A percentile compares a stretch with the other conserved stretches of the same genome.
Conservation (phyloP, 2,329 filamentous ascomycete genomes). For the Aureobasidium uvarum region DNA sequence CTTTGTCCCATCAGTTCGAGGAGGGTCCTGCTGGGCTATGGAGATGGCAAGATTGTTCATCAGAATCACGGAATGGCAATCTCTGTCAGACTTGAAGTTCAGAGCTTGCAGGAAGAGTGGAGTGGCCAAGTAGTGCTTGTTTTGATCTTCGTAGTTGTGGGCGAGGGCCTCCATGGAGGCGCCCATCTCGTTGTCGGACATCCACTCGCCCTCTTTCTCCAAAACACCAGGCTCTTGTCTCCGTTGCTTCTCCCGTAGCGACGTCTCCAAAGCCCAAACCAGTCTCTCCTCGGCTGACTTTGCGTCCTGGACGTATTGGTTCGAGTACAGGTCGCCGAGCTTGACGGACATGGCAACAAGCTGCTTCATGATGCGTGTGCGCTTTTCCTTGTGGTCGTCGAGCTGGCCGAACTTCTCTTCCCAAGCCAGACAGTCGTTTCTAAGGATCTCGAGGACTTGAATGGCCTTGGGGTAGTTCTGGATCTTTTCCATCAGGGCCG, state of each 20-base stretch:
- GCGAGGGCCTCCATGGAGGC: constrained; percentile 63
- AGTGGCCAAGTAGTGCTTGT: constrained; percentile 75
- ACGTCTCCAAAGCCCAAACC: constrained; percentile 77
- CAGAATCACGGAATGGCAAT: constrained; percentile 76
- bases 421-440: constrained; percentile 62
- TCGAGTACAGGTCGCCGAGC: constrained; percentile 77
- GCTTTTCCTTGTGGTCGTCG: constrained; percentile 51
- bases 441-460: constrained; percentile 74
- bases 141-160: constrained; percentile 69
- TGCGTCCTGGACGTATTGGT: constrained; percentile 69
- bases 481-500: constrained; percentile 75
- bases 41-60: constrained; percentile 82
- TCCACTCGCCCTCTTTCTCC: constrained; percentile 68
- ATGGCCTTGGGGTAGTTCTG: constrained; percentile 68
- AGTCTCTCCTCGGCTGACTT: constrained; percentile 73
- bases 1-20: constrained; percentile 33
- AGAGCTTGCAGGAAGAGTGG: constrained; percentile 86
- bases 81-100: constrained; percentile 60
- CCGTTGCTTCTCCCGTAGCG: constrained; percentile 69
- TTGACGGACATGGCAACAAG: constrained; percentile 76
- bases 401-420: constrained; percentile 47
- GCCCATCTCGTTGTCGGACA: constrained; percentile 69
- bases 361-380: constrained; percentile 64
- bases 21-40: constrained; percentile 63
- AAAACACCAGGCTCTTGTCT: constrained; percentile 61